phyloP scores from a whole-genome alignment of 495 filamentous ascomycete species.

The Daldinia decipiens region DNA sequence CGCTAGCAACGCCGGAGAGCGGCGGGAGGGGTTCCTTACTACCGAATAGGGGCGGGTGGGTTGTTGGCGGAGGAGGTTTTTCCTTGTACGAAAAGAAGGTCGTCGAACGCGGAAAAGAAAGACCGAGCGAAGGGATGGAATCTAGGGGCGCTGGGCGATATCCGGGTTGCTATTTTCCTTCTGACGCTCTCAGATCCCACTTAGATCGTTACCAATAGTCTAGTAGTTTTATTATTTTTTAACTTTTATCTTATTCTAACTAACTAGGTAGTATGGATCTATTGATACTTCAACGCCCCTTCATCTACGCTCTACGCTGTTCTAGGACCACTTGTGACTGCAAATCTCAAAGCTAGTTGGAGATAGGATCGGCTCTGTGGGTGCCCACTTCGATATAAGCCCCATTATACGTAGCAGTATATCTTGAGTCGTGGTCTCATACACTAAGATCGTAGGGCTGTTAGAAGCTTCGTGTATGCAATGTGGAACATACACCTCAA shows the following conservation, averaged over 20 bases:
- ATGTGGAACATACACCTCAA: constrained; percentile 1
- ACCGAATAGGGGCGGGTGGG: neutral
- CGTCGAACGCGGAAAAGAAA: constrained; percentile 9
- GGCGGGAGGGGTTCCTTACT: neutral
- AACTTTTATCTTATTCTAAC: constrained; percentile 1
- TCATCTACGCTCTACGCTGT: neutral
- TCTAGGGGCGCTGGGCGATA: constrained; percentile 36
- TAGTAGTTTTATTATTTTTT: constrained; percentile 12
- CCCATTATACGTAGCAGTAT: neutral
- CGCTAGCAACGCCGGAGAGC: neutral
- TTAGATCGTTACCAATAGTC: constrained; percentile 24
- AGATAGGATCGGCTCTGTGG: neutral
- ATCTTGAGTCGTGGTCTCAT: constrained; percentile 4
- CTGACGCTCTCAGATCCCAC: constrained; percentile 23
- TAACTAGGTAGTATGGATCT: constrained; percentile 19
- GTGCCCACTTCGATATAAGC: neutral
- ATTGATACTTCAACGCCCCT: constrained; percentile 16
- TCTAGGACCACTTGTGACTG: neutral
- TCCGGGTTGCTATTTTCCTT: constrained; percentile 28
- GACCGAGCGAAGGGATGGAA: constrained; percentile 17
- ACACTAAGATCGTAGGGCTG: constrained; percentile 10
- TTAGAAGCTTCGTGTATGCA: constrained; percentile 7
- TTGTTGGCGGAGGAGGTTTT: constrained; percentile 12
- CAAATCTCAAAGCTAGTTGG: too few relatives aligned
- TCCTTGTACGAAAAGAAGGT: constrained; percentile 32